Base-by-base conservation (phyloP, 305 asterid species). In the Solanum aculeatissimum region DNA sequence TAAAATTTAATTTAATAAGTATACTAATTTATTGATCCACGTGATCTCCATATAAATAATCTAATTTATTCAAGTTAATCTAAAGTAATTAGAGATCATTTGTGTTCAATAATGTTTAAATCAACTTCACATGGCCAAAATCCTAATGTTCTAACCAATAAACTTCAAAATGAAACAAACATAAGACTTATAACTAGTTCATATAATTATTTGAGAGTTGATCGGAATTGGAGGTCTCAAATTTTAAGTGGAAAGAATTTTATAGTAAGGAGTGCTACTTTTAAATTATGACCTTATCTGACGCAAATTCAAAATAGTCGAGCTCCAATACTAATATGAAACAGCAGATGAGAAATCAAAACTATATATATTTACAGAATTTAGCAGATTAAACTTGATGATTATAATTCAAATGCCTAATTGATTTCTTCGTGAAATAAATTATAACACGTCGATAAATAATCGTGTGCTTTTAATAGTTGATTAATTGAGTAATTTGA, bases 231-330 rank as follows among this genome's bases (percentile, higher is more conserved):
- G n/a, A n/a, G n/a, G n/a, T n/a, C n/a, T n/a, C n/a, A n/a, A n/a
- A n/a, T n/a, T n/a, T n/a, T n/a, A n/a, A n/a, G n/a, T n/a, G n/a
- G n/a, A n/a, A n/a, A n/a, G n/a, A n/a, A n/a, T n/a, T n/a, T n/a
- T n/a, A n/a, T n/a, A n/a, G n/a, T n/a, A n/a, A n/a, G n/a, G n/a
- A n/a, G 6, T 32, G 6, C 0, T 32, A 32, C 1, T 32, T 32
- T 32, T 32, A 32, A 32, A 32, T 32, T 32, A 1, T 0, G 4
- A 32, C 0, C 4, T 0, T 4, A 32, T 0, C 38, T 32, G 0
- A 32, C 6, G 1, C 38, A 32, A 4, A 32, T 32, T 32, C 4
- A 0, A 32, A 32, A 32, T 32, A 32, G 4, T 32, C 6, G 4
- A 32, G 38, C 38, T 32, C 6, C 38, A 32, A 32, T 32, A 32